These are phyloP conservation scores for Delphinella strobiligena DNA, from an alignment of 2,329 filamentous ascomycete species.

Conservation along the genomic window DNA sequence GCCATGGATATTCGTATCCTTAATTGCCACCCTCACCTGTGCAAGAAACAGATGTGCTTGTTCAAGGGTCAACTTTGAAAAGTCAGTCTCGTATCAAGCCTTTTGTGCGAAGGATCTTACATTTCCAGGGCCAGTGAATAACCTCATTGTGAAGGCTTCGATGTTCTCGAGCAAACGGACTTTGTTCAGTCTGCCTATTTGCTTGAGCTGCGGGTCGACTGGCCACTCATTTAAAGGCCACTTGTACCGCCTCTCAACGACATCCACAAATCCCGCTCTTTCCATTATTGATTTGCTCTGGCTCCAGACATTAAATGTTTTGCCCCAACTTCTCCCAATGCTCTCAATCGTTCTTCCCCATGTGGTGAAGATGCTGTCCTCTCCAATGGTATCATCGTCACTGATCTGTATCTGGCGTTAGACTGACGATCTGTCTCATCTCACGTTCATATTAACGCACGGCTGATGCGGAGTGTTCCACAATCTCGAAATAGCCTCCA, in stretches of 20 bases:
- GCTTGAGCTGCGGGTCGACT: slow-evolving; percentile 9
- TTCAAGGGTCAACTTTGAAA: slow-evolving; percentile 2
- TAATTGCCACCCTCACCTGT: slow-evolving; percentile 7
- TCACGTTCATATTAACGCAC: slow-evolving; percentile 3
- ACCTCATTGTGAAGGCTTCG: slow-evolving; percentile 6
- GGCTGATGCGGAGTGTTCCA: slow-evolving; percentile 27
- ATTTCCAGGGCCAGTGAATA: slow-evolving; percentile 1
- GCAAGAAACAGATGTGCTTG: slow-evolving; percentile 7
- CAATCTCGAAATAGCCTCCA: slow-evolving; percentile 27
- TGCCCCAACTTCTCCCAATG: slow-evolving; percentile 4
- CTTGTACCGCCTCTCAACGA: slow-evolving; percentile 29
- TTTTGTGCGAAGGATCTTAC: background rate
- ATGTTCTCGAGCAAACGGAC: slow-evolving; percentile 5
- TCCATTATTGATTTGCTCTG: slow-evolving; percentile 14
- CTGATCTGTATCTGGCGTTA: slow-evolving; percentile 5
- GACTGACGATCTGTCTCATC: background rate
- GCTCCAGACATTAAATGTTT: slow-evolving; percentile 7
- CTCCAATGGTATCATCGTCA: slow-evolving; percentile 23
- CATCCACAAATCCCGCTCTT: slow-evolving; percentile 31
- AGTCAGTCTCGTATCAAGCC: background rate
- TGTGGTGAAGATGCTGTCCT: slow-evolving; percentile 2
- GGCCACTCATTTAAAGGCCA: slow-evolving; percentile 25
- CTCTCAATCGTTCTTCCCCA: slow-evolving; percentile 6
- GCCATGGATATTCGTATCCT: slow-evolving; percentile 4
- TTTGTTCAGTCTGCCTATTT: slow-evolving; percentile 3